phyloP scores from a whole-genome alignment of 805 yeast species.

The Tetrapisispora taiwanensis region DNA sequence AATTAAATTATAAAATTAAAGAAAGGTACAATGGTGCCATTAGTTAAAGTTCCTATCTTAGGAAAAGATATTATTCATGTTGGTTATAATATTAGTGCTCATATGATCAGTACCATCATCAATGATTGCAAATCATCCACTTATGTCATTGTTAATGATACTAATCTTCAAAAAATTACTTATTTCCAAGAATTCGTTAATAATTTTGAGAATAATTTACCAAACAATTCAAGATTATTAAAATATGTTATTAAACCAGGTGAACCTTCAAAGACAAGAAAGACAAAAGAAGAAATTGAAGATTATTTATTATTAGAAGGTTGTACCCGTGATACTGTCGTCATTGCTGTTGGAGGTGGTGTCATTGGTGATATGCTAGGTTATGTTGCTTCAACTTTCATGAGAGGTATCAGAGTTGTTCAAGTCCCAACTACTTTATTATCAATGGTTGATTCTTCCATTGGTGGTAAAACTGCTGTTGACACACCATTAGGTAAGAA shows the following conservation, averaged over 20 bases:
- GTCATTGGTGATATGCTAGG: conserved; percentile 99
- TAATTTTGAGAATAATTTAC: conserved; percentile 37
- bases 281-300: conserved; percentile 86
- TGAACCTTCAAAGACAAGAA: conserved; percentile 78
- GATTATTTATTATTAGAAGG: conserved; percentile 74
- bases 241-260: conserved; percentile 81
- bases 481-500: conserved; percentile 95
- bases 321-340: conserved; percentile 92
- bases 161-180: conserved; percentile 60
- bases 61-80: conserved; percentile 81
- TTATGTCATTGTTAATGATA: conserved; percentile 82
- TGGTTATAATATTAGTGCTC: conserved; percentile 71
- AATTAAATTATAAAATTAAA: too few species aligned
- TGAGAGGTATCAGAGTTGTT: conserved; percentile 92
- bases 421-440: conserved; percentile 90
- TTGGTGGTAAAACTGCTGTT: conserved; percentile 97
- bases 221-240: conserved; percentile 53
- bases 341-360: conserved; percentile 95
- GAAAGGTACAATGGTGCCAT: conserved; percentile 10
- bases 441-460: conserved; percentile 96
- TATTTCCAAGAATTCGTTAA: conserved; percentile 41
- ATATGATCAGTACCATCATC: conserved; percentile 61
- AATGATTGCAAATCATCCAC: conserved; percentile 67
- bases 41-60: conserved; percentile 58
- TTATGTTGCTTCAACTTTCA: conserved; percentile 96